phyloP scores from a whole-genome alignment of 306 rosid species.

The Trifolium dubium region DNA sequence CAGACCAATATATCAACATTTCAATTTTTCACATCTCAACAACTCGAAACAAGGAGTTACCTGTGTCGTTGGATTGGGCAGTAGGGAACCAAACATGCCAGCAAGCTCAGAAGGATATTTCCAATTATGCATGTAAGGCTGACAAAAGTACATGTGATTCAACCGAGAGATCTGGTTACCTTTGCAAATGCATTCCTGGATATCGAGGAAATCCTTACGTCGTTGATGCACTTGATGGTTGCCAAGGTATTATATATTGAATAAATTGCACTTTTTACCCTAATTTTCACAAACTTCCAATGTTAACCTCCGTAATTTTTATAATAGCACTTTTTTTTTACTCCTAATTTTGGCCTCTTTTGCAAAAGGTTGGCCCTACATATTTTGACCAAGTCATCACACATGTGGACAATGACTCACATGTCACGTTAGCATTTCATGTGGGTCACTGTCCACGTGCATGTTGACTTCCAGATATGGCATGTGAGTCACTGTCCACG shows the following conservation, averaged over 20 bases:
- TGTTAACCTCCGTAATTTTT: too few species aligned
- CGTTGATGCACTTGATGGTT: slow-evolving; percentile 39
- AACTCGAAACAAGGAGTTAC: background rate
- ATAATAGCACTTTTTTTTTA: too few species aligned
- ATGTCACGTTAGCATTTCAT: too few species aligned
- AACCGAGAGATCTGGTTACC: slow-evolving; percentile 21
- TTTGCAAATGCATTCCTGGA: slow-evolving; percentile 29
- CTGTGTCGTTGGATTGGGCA: slow-evolving; percentile 32
- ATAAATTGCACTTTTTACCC: too few species aligned
- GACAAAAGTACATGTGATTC: background rate
- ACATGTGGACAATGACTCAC: too few species aligned
- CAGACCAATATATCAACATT: rapidly evolving
- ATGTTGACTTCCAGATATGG: too few species aligned
- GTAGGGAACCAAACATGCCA: slow-evolving; percentile 31
- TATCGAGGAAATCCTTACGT: slow-evolving; percentile 53
- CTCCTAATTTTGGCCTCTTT: too few species aligned
- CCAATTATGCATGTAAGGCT: slow-evolving; percentile 2
- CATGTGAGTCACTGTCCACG: too few species aligned
- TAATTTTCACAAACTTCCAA: too few species aligned
- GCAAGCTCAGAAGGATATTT: slow-evolving; percentile 2
- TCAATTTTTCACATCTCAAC: slow-evolving; percentile 28
- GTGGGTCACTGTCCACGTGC: too few species aligned
- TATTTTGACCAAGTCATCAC: too few species aligned
- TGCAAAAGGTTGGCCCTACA: too few species aligned
- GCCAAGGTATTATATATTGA: slow-evolving; percentile 38